A percentile compares a stretch with the other conserved stretches of the same genome.
phyloP scores from a whole-genome alignment of 805 yeast genomes.

The Teunomyces barrocoloradensis region DNA sequence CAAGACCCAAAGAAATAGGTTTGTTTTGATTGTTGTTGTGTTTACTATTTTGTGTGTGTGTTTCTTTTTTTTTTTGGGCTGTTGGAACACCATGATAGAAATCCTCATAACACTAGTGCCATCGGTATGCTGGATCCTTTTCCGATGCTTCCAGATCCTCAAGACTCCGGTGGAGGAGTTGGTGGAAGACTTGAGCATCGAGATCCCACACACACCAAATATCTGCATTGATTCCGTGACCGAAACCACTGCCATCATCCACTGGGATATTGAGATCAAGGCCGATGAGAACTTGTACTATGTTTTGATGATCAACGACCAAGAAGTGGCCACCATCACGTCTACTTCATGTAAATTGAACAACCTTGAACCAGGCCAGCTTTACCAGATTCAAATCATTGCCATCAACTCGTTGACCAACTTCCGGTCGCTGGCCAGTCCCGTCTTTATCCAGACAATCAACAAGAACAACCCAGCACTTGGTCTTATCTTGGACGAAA shows the following conservation, averaged over 20 bases:
- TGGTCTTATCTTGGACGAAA: conserved; percentile 3
- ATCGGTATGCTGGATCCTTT: conserved; percentile 39
- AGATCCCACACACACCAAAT: conserved; percentile 54
- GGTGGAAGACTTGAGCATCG: conserved; percentile 46
- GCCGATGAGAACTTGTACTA: conserved; percentile 32
- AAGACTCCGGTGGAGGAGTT: conserved; percentile 47
- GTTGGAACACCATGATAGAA: conserved; percentile 17
- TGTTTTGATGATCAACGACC: conserved; percentile 31
- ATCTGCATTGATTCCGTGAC: conserved; percentile 56
- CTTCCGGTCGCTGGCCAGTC: conserved; percentile 31
- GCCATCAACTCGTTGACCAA: conserved; percentile 36
- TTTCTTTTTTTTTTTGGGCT: too few species aligned
- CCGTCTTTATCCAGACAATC: conserved; percentile 32
- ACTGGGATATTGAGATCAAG: conserved; percentile 49
- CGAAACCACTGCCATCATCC: conserved; percentile 44
- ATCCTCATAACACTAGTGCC: conserved; percentile 26
- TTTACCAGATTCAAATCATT: conserved; percentile 36
- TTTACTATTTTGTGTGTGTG: not conserved
- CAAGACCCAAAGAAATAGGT: too few species aligned
- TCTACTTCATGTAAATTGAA: conserved; percentile 34
- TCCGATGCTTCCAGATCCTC: conserved; percentile 35
- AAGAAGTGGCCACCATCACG: conserved; percentile 35
- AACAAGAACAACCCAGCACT: not conserved
- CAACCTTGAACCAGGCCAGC: conserved; percentile 22
- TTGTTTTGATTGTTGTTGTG: not conserved